Percentiles rank a stretch among this genome's conserved stretches.
Evolutionary conservation across 805 yeast genomes (phyloP).

Genomic region (Blastobotrys muscicola): DNA sequence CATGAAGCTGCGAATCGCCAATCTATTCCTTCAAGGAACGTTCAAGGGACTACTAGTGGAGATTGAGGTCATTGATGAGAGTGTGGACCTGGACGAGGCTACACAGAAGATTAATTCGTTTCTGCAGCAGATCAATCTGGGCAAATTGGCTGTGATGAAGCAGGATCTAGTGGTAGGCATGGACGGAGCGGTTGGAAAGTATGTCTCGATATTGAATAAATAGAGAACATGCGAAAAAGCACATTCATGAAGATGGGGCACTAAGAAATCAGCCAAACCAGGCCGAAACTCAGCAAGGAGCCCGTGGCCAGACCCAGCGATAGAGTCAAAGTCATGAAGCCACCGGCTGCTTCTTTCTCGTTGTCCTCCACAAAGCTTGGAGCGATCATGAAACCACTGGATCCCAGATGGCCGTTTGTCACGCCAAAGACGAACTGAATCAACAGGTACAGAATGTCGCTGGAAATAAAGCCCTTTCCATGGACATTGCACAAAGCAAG

Average conservation of each 20-base stretch:
- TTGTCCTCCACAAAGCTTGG: slow-evolving; percentile 49
- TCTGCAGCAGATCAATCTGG: slow-evolving; percentile 10
- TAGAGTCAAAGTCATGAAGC: slow-evolving; percentile 74
- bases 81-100: slow-evolving; percentile 12
- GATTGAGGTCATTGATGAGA: slow-evolving; percentile 33
- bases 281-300: slow-evolving; percentile 60
- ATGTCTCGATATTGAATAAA: slow-evolving; percentile 7
- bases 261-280: slow-evolving; percentile 31
- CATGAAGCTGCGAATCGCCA: slow-evolving; percentile 55
- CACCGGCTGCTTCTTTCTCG: slow-evolving; percentile 89
- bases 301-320: slow-evolving; percentile 75
- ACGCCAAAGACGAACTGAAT: slow-evolving; percentile 75
- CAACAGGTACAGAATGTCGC: slow-evolving; percentile 55
- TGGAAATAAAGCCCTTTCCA: slow-evolving; percentile 29
- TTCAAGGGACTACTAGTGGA: slow-evolving; percentile 64
- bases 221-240: neutral
- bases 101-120: slow-evolving; percentile 8
- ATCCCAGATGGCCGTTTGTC: slow-evolving; percentile 77
- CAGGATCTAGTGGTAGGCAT: neutral
- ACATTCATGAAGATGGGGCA: neutral
- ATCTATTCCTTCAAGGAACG: slow-evolving; percentile 63
- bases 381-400: slow-evolving; percentile 72
- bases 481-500: slow-evolving; percentile 60
- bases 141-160: slow-evolving; percentile 3
- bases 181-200: slow-evolving; percentile 13